These are phyloP conservation scores for Eimeria zaria DNA, from an alignment of 169 alveolate species.

Conservation along the genomic window DNA sequence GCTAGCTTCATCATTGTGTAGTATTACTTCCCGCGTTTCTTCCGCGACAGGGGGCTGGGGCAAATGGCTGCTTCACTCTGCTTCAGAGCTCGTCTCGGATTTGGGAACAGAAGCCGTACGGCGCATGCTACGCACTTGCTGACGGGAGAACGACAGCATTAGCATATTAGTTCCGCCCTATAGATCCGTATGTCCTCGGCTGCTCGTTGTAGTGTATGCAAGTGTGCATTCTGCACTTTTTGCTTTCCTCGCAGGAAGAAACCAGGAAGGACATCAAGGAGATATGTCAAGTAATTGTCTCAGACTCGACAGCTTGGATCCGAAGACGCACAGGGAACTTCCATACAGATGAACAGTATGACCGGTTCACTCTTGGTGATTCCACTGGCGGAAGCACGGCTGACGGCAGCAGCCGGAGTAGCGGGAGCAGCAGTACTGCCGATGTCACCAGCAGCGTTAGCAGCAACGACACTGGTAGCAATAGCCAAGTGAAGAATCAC, in stretches of 20 bases:
- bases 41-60: constrained; percentile 22
- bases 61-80: constrained; percentile 11
- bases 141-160: not conserved
- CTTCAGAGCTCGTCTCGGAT: not conserved
- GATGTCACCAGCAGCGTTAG: not conserved
- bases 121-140: not conserved
- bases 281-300: not conserved
- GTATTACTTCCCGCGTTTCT: not conserved
- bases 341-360: not conserved
- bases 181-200: not conserved
- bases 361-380: not conserved
- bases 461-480: not conserved
- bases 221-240: not conserved
- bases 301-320: constrained; percentile 5
- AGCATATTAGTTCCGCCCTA: not conserved
- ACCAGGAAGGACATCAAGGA: not conserved
- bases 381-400: not conserved
- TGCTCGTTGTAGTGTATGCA: not conserved
- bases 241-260: not conserved
- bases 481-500: no score
- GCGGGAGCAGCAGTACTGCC: not conserved
- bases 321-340: not conserved
- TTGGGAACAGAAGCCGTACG: constrained; percentile 9
- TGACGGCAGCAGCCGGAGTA: not conserved
- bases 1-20: not conserved